phyloP scores from a whole-genome alignment of 257 asterid species.

The Gardenia jasminoides region DNA sequence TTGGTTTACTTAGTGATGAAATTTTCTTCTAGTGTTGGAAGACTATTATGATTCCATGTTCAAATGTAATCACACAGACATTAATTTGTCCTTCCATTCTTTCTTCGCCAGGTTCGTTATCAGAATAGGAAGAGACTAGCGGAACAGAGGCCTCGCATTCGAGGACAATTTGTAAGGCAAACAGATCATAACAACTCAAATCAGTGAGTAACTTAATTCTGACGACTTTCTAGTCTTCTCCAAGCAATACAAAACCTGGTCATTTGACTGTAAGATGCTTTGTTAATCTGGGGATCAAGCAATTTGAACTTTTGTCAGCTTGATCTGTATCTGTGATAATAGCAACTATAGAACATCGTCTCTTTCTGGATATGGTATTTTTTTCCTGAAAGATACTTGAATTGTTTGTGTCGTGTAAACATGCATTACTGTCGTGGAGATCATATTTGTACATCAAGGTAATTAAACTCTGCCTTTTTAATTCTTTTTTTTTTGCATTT shows the following conservation, averaged over 20 bases:
- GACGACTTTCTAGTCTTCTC: not conserved
- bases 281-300: constrained; percentile 4
- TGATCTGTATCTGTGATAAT: not conserved
- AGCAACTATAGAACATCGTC: not conserved
- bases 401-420: constrained; percentile 5
- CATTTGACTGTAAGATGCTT: constrained; percentile 2
- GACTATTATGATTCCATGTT: not conserved
- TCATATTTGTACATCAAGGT: not conserved
- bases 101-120: constrained; percentile 43
- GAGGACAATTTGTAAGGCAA: constrained; percentile 61
- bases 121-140: constrained; percentile 63
- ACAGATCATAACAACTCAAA: constrained; percentile 41
- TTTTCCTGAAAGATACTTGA: not conserved
- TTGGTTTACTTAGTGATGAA: not conserved
- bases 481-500: not conserved
- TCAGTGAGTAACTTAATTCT: constrained; percentile 29
- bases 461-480: not conserved
- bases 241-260: constrained; percentile 4
- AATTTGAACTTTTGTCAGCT: not conserved
- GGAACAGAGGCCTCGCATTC: constrained; percentile 60
- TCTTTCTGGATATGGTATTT: not conserved
- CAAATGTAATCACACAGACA: not conserved
- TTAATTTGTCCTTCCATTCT: constrained; percentile 8
- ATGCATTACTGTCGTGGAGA: not conserved
- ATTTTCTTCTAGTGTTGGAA: not conserved